phyloP scores from a whole-genome alignment of 2,329 filamentous ascomycete species.

The Conoideocrella luteorostrata region DNA sequence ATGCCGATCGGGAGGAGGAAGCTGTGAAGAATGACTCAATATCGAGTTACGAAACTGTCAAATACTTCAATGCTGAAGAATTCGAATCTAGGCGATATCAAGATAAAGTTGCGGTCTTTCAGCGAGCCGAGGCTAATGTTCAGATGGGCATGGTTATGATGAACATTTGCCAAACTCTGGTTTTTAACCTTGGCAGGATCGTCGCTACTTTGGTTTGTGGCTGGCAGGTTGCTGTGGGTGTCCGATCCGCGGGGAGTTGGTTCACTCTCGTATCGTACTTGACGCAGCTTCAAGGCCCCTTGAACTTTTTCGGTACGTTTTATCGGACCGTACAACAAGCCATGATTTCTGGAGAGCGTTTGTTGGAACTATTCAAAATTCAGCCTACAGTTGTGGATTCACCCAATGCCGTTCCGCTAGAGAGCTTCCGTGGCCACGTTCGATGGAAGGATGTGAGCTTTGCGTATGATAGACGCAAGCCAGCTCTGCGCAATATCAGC shows the following conservation, averaged over 20 bases:
- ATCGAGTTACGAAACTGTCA: conserved; percentile 94
- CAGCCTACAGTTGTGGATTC: conserved; percentile 83
- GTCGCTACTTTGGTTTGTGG: conserved; percentile 67
- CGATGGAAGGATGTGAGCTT: conserved; percentile 86
- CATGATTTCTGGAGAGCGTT: conserved; percentile 93
- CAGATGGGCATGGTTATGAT: conserved; percentile 71
- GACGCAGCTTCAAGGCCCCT: conserved; percentile 69
- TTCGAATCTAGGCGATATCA: conserved; percentile 73
- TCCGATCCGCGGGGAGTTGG: conserved; percentile 63
- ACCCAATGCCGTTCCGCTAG: conserved; percentile 55
- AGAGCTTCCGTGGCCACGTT: conserved; percentile 71
- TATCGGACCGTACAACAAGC: conserved; percentile 94
- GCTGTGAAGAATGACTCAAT: conserved; percentile 98
- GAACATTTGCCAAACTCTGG: conserved; percentile 73
- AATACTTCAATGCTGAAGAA: conserved; percentile 80
- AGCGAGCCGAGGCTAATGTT: conserved; percentile 69
- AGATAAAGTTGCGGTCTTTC: conserved; percentile 63
- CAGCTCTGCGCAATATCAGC: conserved; percentile 73
- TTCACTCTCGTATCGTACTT: conserved; percentile 70
- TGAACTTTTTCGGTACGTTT: conserved; percentile 90
- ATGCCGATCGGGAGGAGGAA: conserved; percentile 89
- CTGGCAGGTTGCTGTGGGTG: conserved; percentile 65
- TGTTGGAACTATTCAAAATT: conserved; percentile 94
- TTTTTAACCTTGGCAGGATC: conserved; percentile 72
- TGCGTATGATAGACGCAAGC: conserved; percentile 79